phyloP scores from a whole-genome alignment of 148 eudicot genomes.

The Heliamphora exappendiculata region DNA sequence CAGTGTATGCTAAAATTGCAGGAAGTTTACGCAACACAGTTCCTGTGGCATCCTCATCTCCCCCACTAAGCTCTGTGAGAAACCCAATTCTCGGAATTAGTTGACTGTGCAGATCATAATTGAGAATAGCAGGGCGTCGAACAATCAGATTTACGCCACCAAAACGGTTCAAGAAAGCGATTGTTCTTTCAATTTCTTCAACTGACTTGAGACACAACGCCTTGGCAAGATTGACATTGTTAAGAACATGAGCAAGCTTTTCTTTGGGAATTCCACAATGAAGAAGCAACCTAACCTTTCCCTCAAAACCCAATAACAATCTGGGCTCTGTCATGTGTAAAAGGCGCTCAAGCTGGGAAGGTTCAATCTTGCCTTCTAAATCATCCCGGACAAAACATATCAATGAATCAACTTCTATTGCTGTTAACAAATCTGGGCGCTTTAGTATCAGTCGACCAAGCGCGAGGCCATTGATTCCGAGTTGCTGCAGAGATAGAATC shows the following conservation, averaged over 20 bases:
- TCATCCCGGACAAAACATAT: slow-evolving; percentile 28
- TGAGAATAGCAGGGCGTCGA: slow-evolving; percentile 55
- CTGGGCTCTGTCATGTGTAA: slow-evolving; percentile 38
- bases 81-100: slow-evolving; percentile 62
- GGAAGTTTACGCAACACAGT: slow-evolving; percentile 61
- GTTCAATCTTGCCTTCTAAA: slow-evolving; percentile 37
- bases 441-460: slow-evolving; percentile 49
- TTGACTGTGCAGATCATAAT: slow-evolving; percentile 73
- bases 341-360: slow-evolving; percentile 58
- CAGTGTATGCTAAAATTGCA: slow-evolving; percentile 53
- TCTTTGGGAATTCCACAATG: slow-evolving; percentile 55
- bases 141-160: slow-evolving; percentile 57
- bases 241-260: slow-evolving; percentile 62
- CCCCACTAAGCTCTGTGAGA: slow-evolving; percentile 58
- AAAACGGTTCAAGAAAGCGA: slow-evolving; percentile 55
- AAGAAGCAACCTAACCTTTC: slow-evolving; percentile 47
- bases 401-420: slow-evolving; percentile 45
- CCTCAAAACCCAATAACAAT: slow-evolving; percentile 52
- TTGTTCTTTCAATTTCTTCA: slow-evolving; percentile 56
- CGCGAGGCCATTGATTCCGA: slow-evolving; percentile 39
- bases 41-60: slow-evolving; percentile 49
- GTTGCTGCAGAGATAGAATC: slow-evolving; percentile 38
- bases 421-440: slow-evolving; percentile 51
- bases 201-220: slow-evolving; percentile 56
- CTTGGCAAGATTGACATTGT: slow-evolving; percentile 61